Percentiles rank a stretch among this genome's conserved stretches.
Evolutionary conservation across 2,329 filamentous ascomycete genomes (phyloP).

Genomic region (Metarhizium album): DNA sequence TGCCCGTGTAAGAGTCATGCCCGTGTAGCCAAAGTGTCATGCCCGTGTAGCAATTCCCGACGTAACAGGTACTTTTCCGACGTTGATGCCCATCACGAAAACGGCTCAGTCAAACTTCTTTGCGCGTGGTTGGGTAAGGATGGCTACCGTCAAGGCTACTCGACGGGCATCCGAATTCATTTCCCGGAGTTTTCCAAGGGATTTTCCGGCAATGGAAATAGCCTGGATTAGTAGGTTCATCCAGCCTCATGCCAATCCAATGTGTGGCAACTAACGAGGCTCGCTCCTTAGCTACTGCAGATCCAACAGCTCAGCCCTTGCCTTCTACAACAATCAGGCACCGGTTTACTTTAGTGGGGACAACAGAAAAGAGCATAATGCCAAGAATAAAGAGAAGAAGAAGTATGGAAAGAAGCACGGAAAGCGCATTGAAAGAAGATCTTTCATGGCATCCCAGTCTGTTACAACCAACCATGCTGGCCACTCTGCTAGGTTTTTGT

Average conservation of each 20-base stretch:
- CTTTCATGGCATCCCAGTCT: not conserved
- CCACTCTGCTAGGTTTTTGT: not conserved
- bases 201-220: not conserved
- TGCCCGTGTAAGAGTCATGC: no score
- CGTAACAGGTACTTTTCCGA: conserved; percentile 5
- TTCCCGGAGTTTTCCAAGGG: conserved; percentile 1
- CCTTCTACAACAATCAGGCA: not conserved
- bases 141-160: not conserved
- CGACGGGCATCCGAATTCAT: conserved; percentile 4
- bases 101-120: not conserved
- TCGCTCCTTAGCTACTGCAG: not conserved
- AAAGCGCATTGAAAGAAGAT: no score
- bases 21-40: no score
- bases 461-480: not conserved
- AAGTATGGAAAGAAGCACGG: not conserved
- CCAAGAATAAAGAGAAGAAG: not conserved
- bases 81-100: not conserved
- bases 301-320: not conserved
- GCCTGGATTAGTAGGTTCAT: not conserved
- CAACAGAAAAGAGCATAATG: not conserved
- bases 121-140: conserved; percentile 3
- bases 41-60: not conserved
- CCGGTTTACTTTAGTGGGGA: not conserved
- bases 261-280: not conserved
- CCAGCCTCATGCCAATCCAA: no score